Base-by-base conservation (phyloP, 2,329 filamentous ascomycete species). In the Sporothrix protearum region DNA sequence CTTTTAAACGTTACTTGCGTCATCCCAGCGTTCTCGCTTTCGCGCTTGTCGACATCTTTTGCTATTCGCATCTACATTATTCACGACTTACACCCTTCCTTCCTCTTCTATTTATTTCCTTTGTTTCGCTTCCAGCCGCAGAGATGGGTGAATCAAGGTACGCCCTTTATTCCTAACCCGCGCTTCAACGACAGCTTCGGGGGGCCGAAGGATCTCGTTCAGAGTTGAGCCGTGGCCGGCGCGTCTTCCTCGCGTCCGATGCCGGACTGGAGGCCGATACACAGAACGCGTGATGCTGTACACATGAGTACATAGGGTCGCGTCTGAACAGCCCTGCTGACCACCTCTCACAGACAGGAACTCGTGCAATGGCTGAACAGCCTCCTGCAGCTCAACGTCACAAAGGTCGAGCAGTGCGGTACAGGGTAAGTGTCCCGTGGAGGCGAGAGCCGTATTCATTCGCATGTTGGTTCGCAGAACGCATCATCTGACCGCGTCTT, bases 361-460 rank as follows among this genome's bases (percentile, higher is more conserved):
- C 89, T 99, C 77, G 87, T 99, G 77, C 88, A 90, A 84, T 99
- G 96, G 96, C 86, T 98, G 76, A 99, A 99, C 87, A 95, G 92
- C 87, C 92, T 99, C 74, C 90, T 99, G 68, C 94, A 97, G 85
- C 91, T 99, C 79, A 99, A 98, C 85, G 90, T 99, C 78, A 98
- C 92, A 78, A 98, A 97, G 84, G 93, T 99, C 81, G 96, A 99
- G 85, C 96, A 74, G 53, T 74, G 71, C 33, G 72, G 73, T 14
- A 74, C 73, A 71, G 72, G 72, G 72, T 73, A 63, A 39, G 72
- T 67, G n/a, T 61, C 16, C n/a, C 57, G 8, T 8, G 42, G 14
- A n/a, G n/a, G n/a, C n/a, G n/a, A n/a, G n/a, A n/a, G n/a, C n/a
- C n/a, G n/a, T n/a, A n/a, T n/a, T n/a, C n/a, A n/a, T n/a, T n/a